phyloP scores from a whole-genome alignment of 1,284 basidiomycete genomes.

The Cryptococcus sp. region DNA sequence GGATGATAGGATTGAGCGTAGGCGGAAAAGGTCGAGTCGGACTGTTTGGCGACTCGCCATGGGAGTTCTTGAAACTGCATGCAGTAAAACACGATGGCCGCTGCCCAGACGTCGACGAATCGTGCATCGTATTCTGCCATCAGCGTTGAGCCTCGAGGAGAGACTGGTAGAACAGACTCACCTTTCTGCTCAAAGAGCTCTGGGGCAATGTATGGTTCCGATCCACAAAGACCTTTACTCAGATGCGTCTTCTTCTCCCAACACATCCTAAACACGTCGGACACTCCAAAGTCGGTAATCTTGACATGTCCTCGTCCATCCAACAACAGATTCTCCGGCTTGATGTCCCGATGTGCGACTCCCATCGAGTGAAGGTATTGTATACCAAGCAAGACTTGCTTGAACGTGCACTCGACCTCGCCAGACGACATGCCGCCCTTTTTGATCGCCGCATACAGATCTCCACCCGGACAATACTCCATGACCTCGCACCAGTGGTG shows the following conservation, averaged over 20 bases:
- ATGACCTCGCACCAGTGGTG: conserved; percentile 99
- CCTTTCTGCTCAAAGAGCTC: conserved; percentile 95
- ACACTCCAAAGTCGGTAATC: conserved; percentile 98
- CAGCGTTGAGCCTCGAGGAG: conserved; percentile 2
- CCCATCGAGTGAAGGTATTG: conserved; percentile 90
- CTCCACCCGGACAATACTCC: conserved; percentile 97
- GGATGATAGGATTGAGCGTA: conserved; percentile 64
- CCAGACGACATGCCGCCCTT: conserved; percentile 89
- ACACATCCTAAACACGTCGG: conserved; percentile 94
- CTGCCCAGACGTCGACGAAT: conserved; percentile 96
- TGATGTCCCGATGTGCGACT: conserved; percentile 95
- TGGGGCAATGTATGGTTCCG: conserved; percentile 97
- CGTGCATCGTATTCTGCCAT: conserved; percentile 88
- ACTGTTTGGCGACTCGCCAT: conserved; percentile 86
- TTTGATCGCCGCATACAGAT: conserved; percentile 96
- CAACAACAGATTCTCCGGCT: conserved; percentile 95
- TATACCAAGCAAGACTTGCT: conserved; percentile 87
- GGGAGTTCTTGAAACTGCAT: conserved; percentile 94
- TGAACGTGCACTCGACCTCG: conserved; percentile 97
- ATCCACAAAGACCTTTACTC: conserved; percentile 93
- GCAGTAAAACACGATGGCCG: conserved; percentile 96
- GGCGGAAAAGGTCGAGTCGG: conserved; percentile 75
- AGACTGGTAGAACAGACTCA: conserved; percentile 53
- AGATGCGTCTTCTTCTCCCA: conserved; percentile 98
- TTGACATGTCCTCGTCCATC: conserved; percentile 91